These are phyloP conservation scores for Tieghemostelium lacteum DNA, from an alignment of 78 protist genomes.

Conservation along the genomic window DNA sequence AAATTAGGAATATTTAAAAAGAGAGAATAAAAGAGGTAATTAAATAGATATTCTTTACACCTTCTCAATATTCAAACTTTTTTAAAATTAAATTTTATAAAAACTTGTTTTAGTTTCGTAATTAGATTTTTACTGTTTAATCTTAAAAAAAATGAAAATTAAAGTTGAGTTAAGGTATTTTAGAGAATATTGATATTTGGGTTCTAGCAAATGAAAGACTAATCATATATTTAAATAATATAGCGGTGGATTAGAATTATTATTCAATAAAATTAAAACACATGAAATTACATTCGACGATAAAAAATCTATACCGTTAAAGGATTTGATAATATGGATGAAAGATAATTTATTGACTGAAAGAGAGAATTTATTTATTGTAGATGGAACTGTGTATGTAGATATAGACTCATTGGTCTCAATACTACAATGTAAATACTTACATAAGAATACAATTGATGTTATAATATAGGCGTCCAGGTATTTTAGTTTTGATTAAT, in stretches of 20 bases:
- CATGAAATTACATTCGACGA: slow-evolving; percentile 45
- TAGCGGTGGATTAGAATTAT: slow-evolving; percentile 89
- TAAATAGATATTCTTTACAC: too few relatives aligned
- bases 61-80: too few relatives aligned
- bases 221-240: not conserved
- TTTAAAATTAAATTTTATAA: too few relatives aligned
- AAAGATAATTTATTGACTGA: slow-evolving; percentile 65
- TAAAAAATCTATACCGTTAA: slow-evolving; percentile 14
- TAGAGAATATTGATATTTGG: not conserved
- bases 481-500: slow-evolving; percentile 89
- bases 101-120: too few relatives aligned
- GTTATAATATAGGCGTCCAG: slow-evolving; percentile 85
- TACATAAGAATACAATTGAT: not conserved
- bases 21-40: not conserved
- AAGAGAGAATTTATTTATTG: slow-evolving; percentile 85
- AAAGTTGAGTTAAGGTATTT: slow-evolving; percentile 47
- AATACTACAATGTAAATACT: not conserved
- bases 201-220: too few relatives aligned
- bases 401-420: too few relatives aligned
- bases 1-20: too few relatives aligned
- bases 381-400: slow-evolving; percentile 78
- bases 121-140: too few relatives aligned
- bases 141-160: slow-evolving; percentile 32
- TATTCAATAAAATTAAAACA: slow-evolving; percentile 68
- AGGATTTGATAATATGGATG: slow-evolving; percentile 63